Evolutionary conservation across 2,329 filamentous ascomycete species (phyloP), one percentile per base, ranked within the genome.

Genomic region (Ascochyta fabae): DNA sequence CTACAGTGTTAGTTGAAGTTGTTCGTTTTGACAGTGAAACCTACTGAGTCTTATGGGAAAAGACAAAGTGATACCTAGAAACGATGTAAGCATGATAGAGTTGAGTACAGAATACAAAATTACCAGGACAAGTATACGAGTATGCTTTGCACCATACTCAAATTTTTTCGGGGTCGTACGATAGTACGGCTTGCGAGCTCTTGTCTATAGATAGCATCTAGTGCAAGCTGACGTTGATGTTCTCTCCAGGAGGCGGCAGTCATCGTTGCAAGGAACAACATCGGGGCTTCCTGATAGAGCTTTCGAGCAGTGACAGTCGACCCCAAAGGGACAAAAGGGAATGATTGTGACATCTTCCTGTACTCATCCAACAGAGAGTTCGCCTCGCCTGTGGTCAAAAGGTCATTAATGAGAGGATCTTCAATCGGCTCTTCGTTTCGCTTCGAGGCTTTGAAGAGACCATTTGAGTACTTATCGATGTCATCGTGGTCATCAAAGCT

Each of bases 41-140:
- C 13, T 71, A 70, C 47, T 75, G 70, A 7, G 71, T 73, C 41
- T 73, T 72, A 51, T 74, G 71, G 40, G 68, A 72, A 34, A 73
- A 73, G 0, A 72, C 59, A 27, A 71, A 75, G 34, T 74, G 71
- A 36, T 75, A 74, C 67, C 70, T 74, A 36, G 16, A 3, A 3
- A 1, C 9, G 1, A 2, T 19, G 16, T 67, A 2, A 64, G 61
- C 49, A 10, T 23, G 10, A 4, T 4, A 38, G 33, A 6, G 10
- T 44, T 5, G 3, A 8, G 29, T 3, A 22, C 12, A 34, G n/a
- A 23, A 8, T 29, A 19, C 7, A 23, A n/a, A 40, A 58, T 22
- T 51, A 72, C 72, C 71, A 73, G 12, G 70, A 70, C 0, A 74
- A 51, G 45, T 75, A 75, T 1, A 75, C 67, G 6, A 74, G 59